phyloP scores from a whole-genome alignment of 495 filamentous ascomycete genomes.

The Evansstolkia leycettana region DNA sequence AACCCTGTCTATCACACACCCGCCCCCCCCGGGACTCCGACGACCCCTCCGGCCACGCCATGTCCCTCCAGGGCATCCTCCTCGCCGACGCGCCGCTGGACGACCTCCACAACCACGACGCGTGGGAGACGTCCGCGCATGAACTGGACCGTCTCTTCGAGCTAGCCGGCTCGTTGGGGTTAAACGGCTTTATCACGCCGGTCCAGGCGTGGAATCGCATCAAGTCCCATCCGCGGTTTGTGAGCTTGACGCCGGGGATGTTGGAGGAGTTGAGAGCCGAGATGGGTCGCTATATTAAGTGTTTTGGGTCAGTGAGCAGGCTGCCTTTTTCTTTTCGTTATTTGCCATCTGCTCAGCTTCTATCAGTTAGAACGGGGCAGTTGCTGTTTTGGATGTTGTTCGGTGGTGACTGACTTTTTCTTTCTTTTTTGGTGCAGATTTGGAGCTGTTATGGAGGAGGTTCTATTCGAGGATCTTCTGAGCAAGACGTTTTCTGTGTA shows the following conservation, averaged over 20 bases:
- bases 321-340: neutral
- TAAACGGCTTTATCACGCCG: conserved; percentile 9
- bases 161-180: conserved; percentile 4
- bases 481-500: too few species aligned
- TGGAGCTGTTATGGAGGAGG: conserved; percentile 7
- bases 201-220: conserved; percentile 12
- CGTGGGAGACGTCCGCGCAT: conserved; percentile 6
- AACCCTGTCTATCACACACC: conserved; percentile 8
- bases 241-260: neutral
- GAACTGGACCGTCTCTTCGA: conserved; percentile 8
- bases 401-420: too few species aligned
- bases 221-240: neutral
- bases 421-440: conserved; percentile 6
- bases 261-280: conserved; percentile 3
- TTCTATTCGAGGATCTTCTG: conserved; percentile 6
- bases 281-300: conserved; percentile 8
- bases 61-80: conserved; percentile 7
- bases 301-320: conserved; percentile 8
- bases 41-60: conserved; percentile 4
- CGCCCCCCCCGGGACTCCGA: neutral
- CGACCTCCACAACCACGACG: neutral
- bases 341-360: neutral
- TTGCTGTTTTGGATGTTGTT: too few species aligned
- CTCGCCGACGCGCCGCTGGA: conserved; percentile 3
- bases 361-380: too few species aligned